Evolutionary conservation across 1,284 basidiomycete species (phyloP).

Genomic region (Tilletia setariae): DNA sequence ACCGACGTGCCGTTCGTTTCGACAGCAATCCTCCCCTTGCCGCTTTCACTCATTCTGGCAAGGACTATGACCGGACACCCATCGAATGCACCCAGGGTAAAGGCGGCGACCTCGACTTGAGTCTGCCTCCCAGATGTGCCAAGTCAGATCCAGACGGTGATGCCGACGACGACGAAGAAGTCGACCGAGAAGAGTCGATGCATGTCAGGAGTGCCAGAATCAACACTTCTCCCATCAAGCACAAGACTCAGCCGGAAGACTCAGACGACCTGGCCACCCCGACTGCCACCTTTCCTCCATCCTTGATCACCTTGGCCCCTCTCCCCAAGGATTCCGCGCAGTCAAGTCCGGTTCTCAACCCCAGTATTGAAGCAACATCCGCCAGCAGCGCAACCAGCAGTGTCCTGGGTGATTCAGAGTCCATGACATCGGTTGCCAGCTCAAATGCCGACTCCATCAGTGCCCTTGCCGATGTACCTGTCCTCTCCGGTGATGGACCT

Average conservation of each 20-base stretch:
- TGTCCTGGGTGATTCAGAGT: constrained; percentile 8
- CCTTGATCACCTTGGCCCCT: too few species aligned
- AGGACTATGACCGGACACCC: constrained; percentile 15
- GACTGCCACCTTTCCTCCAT: too few species aligned
- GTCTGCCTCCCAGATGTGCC: constrained; percentile 1
- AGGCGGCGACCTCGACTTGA: constrained; percentile 12
- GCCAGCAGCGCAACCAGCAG: constrained; percentile 6
- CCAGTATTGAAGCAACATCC: not conserved
- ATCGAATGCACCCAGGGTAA: constrained; percentile 14
- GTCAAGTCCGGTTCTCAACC: not conserved
- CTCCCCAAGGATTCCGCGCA: not conserved
- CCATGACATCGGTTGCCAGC: not conserved
- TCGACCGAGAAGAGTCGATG: not conserved
- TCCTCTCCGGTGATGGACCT: not conserved
- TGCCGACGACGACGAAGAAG: constrained; percentile 3
- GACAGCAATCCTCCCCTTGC: constrained; percentile 9
- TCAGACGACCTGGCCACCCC: too few species aligned
- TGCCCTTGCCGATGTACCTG: not conserved
- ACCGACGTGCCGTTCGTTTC: constrained; percentile 8
- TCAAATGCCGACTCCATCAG: not conserved
- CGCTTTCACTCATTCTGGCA: constrained; percentile 14
- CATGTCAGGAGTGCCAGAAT: too few species aligned
- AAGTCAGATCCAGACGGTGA: not conserved
- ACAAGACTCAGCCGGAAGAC: too few species aligned
- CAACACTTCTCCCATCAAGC: too few species aligned